These are phyloP conservation scores for Eleusine indica DNA, from an alignment of 176 grass and related monocot genomes.

Conservation along the genomic window DNA sequence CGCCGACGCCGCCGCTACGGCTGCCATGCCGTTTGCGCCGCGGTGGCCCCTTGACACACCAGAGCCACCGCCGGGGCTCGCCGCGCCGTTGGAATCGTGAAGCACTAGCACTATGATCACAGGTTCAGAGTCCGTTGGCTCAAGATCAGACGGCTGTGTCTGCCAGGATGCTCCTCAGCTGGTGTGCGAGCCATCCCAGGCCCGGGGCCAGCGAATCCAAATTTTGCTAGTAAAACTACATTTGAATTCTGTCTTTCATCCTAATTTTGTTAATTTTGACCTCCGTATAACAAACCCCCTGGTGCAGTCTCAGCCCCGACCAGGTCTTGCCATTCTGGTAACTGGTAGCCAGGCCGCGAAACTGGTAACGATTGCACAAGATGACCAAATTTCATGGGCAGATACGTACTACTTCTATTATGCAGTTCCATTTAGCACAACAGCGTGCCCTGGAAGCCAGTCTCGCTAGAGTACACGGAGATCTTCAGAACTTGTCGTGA, in stretches of 20 bases:
- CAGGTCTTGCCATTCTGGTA: background rate
- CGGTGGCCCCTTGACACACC: background rate
- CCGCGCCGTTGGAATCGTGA: background rate
- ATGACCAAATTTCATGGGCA: background rate
- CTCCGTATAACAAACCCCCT: background rate
- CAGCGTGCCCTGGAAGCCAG: background rate
- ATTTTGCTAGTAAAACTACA: background rate
- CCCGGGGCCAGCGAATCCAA: background rate
- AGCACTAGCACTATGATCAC: background rate
- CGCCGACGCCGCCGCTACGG: background rate
- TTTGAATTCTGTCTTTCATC: background rate
- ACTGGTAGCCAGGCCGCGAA: background rate
- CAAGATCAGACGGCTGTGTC: background rate
- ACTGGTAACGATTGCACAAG: background rate
- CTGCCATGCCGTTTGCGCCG: background rate
- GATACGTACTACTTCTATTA: background rate
- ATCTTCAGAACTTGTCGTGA: background rate
- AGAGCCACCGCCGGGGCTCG: background rate
- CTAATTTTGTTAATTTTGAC: background rate
- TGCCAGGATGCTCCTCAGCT: background rate
- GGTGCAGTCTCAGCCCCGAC: background rate
- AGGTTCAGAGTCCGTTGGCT: background rate
- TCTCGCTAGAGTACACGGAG: background rate
- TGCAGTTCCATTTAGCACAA: background rate
- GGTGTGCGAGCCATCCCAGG: too few relatives aligned